Percentiles rank a stretch among this genome's conserved stretches.
Conservation (phyloP, 2,329 filamentous ascomycete species). For the Hortaea werneckii region DNA sequence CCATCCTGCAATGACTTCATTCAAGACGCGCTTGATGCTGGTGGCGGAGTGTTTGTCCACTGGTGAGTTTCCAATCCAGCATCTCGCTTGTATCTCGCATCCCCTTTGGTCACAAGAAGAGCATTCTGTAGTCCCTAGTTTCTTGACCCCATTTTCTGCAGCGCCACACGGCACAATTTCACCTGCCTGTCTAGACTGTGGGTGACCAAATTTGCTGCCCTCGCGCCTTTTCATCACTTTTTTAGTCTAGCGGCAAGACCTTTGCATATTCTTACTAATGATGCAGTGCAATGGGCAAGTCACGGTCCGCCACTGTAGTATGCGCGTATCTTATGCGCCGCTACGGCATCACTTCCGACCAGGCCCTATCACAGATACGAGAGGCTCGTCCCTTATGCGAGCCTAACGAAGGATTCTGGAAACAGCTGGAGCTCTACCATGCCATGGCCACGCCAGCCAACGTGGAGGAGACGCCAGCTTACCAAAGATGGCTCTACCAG, state of each 20-base stretch:
- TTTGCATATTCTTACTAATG: too few species aligned
- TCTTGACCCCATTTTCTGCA: not conserved
- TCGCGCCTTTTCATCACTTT: too few species aligned
- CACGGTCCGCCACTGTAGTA: constrained; percentile 74
- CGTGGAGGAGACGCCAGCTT: constrained; percentile 59
- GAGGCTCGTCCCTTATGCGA: constrained; percentile 67
- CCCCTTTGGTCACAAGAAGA: not conserved
- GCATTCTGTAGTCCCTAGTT: not conserved
- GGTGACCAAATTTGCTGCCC: too few species aligned
- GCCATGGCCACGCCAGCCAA: constrained; percentile 70
- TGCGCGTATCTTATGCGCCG: constrained; percentile 72
- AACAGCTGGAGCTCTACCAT: constrained; percentile 78
- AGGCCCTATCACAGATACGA: constrained; percentile 62
- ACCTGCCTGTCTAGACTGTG: too few species aligned
- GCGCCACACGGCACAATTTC: too few species aligned
- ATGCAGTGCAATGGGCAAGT: constrained; percentile 79
- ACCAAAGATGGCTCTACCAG: constrained; percentile 68
- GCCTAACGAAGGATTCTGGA: constrained; percentile 86
- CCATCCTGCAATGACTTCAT: constrained; percentile 74
- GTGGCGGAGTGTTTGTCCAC: constrained; percentile 56
- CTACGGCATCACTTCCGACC: constrained; percentile 41
- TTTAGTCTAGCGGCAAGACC: too few species aligned
- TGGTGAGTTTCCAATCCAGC: constrained; percentile 44
- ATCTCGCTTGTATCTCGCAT: not conserved
- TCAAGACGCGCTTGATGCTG: constrained; percentile 56